Percentiles rank a stretch among this genome's conserved stretches.
phyloP scores from a whole-genome alignment of 2,329 filamentous ascomycete genomes.

The Penicillium sp. region DNA sequence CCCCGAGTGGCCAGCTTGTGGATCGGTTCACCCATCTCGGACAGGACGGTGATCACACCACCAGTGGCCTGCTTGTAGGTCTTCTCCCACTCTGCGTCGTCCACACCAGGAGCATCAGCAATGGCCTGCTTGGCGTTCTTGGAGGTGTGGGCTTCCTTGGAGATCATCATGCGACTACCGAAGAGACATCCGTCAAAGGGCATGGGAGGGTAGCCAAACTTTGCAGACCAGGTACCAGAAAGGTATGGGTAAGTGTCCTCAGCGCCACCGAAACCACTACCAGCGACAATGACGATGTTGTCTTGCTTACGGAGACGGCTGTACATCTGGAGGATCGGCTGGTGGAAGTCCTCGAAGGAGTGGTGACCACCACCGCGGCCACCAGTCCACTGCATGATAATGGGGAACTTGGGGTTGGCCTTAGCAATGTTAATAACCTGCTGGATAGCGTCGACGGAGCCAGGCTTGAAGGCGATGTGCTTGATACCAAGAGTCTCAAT shows the following conservation, averaged over 20 bases:
- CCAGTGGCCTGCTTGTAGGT: conserved; percentile 90
- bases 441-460: conserved; percentile 84
- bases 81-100: conserved; percentile 84
- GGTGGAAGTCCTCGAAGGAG: conserved; percentile 93
- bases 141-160: conserved; percentile 88
- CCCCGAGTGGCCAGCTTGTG: conserved; percentile 97
- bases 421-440: conserved; percentile 89
- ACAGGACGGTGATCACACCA: conserved; percentile 93
- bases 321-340: conserved; percentile 89
- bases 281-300: conserved; percentile 86
- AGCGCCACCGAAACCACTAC: conserved; percentile 86
- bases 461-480: conserved; percentile 93
- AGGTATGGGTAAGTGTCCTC: conserved; percentile 92
- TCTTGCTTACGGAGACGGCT: conserved; percentile 78
- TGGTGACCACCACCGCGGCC: conserved; percentile 92
- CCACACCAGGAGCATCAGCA: conserved; percentile 77
- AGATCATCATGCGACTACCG: conserved; percentile 91
- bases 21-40: conserved; percentile 99
- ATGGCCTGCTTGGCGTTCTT: conserved; percentile 87
- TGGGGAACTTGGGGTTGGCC: conserved; percentile 90
- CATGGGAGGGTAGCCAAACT: conserved; percentile 87
- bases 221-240: conserved; percentile 83
- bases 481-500: conserved; percentile 90
- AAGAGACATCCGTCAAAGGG: conserved; percentile 91
- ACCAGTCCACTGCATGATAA: conserved; percentile 92